phyloP scores from a whole-genome alignment of 805 yeast genomes.

The Debaryomyces maramus region DNA sequence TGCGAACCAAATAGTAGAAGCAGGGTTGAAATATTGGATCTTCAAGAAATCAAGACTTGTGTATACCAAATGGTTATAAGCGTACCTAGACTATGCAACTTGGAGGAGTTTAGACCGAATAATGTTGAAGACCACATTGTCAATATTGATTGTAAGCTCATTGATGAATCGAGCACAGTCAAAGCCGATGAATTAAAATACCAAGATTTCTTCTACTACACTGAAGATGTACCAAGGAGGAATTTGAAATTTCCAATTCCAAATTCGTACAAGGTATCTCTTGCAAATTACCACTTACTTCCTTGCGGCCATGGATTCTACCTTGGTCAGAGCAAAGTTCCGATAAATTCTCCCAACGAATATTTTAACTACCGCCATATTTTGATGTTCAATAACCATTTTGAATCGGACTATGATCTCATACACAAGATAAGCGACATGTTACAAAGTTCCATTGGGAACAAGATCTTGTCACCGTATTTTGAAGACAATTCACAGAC shows the following conservation, averaged over 20 bases:
- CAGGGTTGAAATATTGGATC: conserved; percentile 31
- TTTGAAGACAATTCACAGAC: conserved; percentile 6
- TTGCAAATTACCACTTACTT: conserved; percentile 23
- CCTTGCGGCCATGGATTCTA: conserved; percentile 37
- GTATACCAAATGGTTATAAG: conserved; percentile 52
- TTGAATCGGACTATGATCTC: conserved; percentile 13
- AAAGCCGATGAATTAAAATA: conserved; percentile 3
- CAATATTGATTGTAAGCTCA: conserved; percentile 30
- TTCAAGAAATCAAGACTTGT: conserved; percentile 57
- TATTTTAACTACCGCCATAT: conserved; percentile 25
- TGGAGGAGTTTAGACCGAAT: conserved; percentile 33
- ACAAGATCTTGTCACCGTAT: conserved; percentile 28
- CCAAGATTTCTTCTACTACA: conserved; percentile 15
- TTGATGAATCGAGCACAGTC: conserved; percentile 2
- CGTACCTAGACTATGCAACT: conserved; percentile 50
- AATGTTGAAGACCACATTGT: conserved; percentile 22
- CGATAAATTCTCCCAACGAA: conserved; percentile 11
- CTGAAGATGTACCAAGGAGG: conserved; percentile 8
- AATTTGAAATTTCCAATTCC: conserved; percentile 23
- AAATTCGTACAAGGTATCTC: conserved; percentile 22
- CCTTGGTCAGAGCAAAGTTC: conserved; percentile 20
- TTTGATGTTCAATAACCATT: conserved; percentile 21
- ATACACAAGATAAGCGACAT: conserved; percentile 19
- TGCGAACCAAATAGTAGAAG: conserved; percentile 43
- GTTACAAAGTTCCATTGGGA: conserved; percentile 22